Percentiles rank a stretch among this genome's conserved stretches.
Conservation (phyloP, 1,139 yeast species). For the Hanseniaspora gamundiae region DNA sequence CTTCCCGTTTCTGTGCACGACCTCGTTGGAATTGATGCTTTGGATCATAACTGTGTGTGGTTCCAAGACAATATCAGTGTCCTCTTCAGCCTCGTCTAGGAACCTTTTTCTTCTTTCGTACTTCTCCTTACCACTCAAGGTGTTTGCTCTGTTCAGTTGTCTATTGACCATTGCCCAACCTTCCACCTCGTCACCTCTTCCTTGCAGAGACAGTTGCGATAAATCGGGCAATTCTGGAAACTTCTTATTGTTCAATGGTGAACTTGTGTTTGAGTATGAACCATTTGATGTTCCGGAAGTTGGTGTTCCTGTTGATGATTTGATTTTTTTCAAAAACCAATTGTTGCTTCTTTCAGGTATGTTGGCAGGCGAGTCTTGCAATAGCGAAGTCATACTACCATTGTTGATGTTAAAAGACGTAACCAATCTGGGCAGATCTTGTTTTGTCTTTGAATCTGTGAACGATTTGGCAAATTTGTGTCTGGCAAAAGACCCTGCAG, state of each 20-base stretch:
- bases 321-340: neutral
- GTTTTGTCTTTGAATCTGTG: conserved; percentile 16
- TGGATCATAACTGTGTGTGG: conserved; percentile 55
- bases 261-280: conserved; percentile 11
- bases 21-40: conserved; percentile 37
- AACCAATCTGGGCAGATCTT: conserved; percentile 6
- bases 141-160: conserved; percentile 65
- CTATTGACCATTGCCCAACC: conserved; percentile 39
- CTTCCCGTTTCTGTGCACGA: conserved; percentile 14
- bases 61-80: conserved; percentile 50
- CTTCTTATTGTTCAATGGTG: conserved; percentile 7
- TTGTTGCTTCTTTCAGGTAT: no score
- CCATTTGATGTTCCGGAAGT: no score
- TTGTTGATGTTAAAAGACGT: conserved; percentile 7
- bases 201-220: conserved; percentile 14
- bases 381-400: neutral
- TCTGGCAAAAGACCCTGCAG: conserved; percentile 75
- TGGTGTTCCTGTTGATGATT: neutral
- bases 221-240: conserved; percentile 23
- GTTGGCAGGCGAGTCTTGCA: neutral
- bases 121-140: conserved; percentile 59
- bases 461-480: conserved; percentile 44
- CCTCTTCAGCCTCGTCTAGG: conserved; percentile 37
- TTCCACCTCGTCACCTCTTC: conserved; percentile 17
- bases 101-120: conserved; percentile 57